These are phyloP conservation scores for Pueraria montana DNA, from an alignment of 306 rosid species.

Conservation along the genomic window DNA sequence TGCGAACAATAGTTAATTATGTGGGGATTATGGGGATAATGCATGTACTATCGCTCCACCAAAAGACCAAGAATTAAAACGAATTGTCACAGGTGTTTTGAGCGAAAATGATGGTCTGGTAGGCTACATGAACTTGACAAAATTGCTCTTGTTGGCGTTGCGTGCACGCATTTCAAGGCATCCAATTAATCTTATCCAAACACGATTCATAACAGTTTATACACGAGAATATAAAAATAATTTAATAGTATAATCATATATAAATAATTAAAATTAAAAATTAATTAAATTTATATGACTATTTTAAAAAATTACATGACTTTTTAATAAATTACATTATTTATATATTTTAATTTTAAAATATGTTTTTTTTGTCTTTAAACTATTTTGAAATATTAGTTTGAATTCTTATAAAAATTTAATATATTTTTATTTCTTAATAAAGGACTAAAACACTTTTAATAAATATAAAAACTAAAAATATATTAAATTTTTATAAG, in stretches of 20 bases:
- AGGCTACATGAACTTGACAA: slow-evolving; percentile 31
- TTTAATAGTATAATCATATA: neutral
- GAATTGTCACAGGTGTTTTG: neutral
- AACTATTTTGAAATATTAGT: too few species aligned
- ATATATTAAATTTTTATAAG: too few species aligned
- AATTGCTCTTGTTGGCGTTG: slow-evolving; percentile 45
- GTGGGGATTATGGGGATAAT: neutral
- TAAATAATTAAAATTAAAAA: neutral
- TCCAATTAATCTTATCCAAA: slow-evolving; percentile 47
- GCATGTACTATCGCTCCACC: neutral
- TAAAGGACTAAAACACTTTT: too few species aligned
- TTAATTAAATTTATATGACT: too few species aligned
- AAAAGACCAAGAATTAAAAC: neutral
- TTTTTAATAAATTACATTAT: too few species aligned
- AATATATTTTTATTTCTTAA: too few species aligned
- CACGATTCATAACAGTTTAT: neutral
- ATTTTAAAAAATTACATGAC: too few species aligned
- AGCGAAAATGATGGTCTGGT: neutral
- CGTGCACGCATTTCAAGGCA: slow-evolving; percentile 61
- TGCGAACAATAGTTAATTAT: neutral
- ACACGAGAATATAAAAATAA: neutral
- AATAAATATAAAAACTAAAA: too few species aligned
- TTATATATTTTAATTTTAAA: too few species aligned
- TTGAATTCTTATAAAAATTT: too few species aligned
- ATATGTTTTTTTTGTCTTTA: too few species aligned